Percentiles rank a stretch among this genome's conserved stretches.
Conservation (phyloP, 345 rosid species). For the Pelargonium nanum region DNA sequence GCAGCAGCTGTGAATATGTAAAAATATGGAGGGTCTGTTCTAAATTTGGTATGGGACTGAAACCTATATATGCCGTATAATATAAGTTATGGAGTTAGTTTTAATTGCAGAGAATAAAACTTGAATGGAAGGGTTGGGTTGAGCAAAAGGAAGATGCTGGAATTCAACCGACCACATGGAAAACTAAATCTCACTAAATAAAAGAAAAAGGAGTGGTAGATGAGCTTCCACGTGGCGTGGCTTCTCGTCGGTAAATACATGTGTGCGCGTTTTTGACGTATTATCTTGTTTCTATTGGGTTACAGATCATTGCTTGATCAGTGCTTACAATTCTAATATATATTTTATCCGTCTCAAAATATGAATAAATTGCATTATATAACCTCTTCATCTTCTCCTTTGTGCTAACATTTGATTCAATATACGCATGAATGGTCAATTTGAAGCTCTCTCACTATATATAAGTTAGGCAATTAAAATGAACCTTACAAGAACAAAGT, state of each 20-base stretch:
- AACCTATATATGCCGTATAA: neutral
- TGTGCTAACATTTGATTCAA: too few species aligned
- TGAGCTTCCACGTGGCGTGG: constrained; percentile 26
- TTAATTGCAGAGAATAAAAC: constrained; percentile 11
- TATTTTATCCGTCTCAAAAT: too few species aligned
- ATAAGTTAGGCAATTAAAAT: too few species aligned
- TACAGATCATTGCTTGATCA: too few species aligned
- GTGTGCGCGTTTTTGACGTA: too few species aligned
- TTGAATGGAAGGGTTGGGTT: neutral
- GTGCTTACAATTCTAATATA: too few species aligned
- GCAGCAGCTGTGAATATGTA: neutral
- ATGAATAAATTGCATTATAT: too few species aligned
- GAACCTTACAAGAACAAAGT: too few species aligned
- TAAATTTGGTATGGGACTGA: neutral
- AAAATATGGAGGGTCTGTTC: neutral
- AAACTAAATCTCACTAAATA: constrained; percentile 9
- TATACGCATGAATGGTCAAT: too few species aligned
- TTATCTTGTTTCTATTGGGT: too few species aligned
- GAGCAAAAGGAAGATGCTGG: constrained; percentile 32
- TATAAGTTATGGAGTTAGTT: neutral
- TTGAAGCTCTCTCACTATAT: too few species aligned
- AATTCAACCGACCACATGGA: constrained; percentile 41
- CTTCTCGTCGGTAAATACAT: constrained; percentile 2
- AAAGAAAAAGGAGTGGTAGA: constrained; percentile 39
- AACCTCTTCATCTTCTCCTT: too few species aligned